These are phyloP conservation scores for Dipteronia dyeriana DNA, from an alignment of 345 rosid species.

Conservation along the genomic window DNA sequence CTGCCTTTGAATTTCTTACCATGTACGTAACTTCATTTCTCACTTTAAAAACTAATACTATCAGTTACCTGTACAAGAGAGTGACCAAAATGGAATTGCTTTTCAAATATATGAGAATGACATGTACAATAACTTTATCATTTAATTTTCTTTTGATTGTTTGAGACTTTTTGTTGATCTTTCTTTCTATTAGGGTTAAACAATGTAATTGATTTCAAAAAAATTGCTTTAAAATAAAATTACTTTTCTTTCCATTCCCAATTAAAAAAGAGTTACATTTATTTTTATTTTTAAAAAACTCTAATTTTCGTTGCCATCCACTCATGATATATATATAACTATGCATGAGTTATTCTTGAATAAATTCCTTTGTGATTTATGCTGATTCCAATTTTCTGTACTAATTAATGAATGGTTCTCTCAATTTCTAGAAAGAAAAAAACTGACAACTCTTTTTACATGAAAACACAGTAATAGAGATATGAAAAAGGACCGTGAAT, in stretches of 20 bases:
- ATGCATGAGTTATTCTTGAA: conserved; percentile 10
- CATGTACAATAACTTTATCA: background rate
- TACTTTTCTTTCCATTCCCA: background rate
- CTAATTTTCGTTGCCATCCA: background rate
- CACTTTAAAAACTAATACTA: background rate
- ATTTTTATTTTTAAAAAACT: background rate
- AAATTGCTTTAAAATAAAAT: no score
- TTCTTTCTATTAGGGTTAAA: no score
- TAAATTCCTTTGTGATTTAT: conserved; percentile 14
- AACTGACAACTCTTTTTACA: no score
- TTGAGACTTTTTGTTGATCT: background rate
- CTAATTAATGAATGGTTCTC: background rate
- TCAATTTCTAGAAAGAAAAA: background rate
- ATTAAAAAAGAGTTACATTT: no score
- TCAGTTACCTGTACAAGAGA: no score
- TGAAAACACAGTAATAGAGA: background rate
- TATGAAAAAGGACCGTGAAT: background rate
- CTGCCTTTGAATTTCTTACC: background rate
- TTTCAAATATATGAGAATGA: background rate
- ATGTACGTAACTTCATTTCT: background rate
- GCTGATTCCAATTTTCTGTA: background rate
- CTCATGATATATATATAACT: background rate
- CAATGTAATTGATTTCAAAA: no score
- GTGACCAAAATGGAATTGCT: no score
- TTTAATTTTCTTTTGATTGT: no score